Evolutionary conservation across 1,284 basidiomycete species (phyloP), one percentile per base, ranked within the genome.

Genomic region (Sporisorium scitamineum): DNA sequence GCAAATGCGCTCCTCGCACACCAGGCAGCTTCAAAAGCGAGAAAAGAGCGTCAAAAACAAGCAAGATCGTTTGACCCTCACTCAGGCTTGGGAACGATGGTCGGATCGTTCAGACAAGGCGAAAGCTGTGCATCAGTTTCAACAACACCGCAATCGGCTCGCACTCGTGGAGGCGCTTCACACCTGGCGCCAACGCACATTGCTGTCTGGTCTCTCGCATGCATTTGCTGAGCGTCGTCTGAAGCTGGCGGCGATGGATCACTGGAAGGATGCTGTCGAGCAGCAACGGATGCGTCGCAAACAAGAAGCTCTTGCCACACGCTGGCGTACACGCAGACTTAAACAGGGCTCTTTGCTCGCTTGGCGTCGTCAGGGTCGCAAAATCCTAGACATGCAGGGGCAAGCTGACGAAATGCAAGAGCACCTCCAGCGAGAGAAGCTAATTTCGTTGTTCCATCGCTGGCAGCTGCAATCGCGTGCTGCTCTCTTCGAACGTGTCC

Each of bases 211-310:
- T 22, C 65, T 80, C 1, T 61, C 78, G 10, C 34, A 64, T 11
- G 70, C 69, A 1, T 80, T 73, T 47, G 29, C 55, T 13, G 42
- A 67, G 20, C 78, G 70, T 20, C 63, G 76, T 5, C 57, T 76
- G 7, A 66, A 69, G 53, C 60, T 65, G 3, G 69, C 62, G 10
- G 63, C 60, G 8, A 42, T 79, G 8, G 63, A 67, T 9, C 26
- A 29, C 13, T 79, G 77, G 77, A 58, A 61, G 22, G 16, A 37
- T 6, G 61, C 67, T 1, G 24, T 61, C 1, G 61, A 62, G 18
- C 56, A 70, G 37, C 56, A 44, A 13, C 51, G 31, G 2, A 9
- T 37, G 6, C 56, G 26, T 2, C 48, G 59, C 26, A 70, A 68
- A 32, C 61, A 66, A 24, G 68, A 78, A 27, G 71, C 72, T 8